These are phyloP conservation scores for Neospermospora avenae DNA, from an alignment of 2,329 filamentous ascomycete species.

Conservation along the genomic window DNA sequence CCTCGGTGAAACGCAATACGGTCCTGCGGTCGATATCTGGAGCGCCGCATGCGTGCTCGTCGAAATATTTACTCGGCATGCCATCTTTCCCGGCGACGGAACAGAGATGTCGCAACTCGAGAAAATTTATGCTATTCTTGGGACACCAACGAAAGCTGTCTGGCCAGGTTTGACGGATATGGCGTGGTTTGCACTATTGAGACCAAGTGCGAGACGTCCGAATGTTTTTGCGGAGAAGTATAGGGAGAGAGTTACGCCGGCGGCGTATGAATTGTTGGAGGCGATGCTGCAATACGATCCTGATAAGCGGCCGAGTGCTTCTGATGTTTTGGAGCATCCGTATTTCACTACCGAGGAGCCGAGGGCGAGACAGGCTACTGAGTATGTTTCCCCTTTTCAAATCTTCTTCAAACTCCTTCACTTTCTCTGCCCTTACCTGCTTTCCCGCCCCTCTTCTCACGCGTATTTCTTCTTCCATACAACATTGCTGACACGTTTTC, in stretches of 20 bases:
- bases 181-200: conserved; percentile 93
- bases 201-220: conserved; percentile 69
- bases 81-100: conserved; percentile 93
- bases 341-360: conserved; percentile 89
- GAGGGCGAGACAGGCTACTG: conserved; percentile 69
- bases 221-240: conserved; percentile 83
- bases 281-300: conserved; percentile 92
- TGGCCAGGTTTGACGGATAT: conserved; percentile 93
- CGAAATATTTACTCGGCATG: conserved; percentile 90
- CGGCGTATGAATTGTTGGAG: conserved; percentile 77
- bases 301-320: conserved; percentile 74
- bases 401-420: too few species aligned
- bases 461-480: not conserved
- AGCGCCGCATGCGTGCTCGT: conserved; percentile 95
- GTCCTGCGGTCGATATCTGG: conserved; percentile 90
- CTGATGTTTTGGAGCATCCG: conserved; percentile 77
- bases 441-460: too few species aligned
- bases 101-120: conserved; percentile 95
- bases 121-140: conserved; percentile 91
- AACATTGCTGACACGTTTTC: conserved; percentile 26
- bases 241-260: conserved; percentile 69
- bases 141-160: conserved; percentile 77
- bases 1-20: conserved; percentile 86
- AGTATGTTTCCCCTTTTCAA: conserved; percentile 54
- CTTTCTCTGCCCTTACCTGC: too few species aligned